These are phyloP conservation scores for Polytrichum commune DNA, from an alignment of 225 moss, liverwort and hornwort genomes.

Conservation along the genomic window DNA sequence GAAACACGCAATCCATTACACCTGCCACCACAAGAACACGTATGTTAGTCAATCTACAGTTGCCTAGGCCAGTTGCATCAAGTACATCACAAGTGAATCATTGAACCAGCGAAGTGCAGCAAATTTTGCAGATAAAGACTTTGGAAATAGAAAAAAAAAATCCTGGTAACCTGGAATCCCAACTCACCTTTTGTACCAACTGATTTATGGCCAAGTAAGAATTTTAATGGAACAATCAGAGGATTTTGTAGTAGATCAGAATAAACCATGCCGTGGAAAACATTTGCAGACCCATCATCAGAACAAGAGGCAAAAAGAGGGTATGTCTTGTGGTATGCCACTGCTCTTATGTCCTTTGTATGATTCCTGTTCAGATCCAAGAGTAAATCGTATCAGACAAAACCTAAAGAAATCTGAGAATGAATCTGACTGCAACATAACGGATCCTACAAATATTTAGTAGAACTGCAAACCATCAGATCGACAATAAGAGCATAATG, in stretches of 20 bases:
- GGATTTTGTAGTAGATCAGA: slow-evolving; percentile 97
- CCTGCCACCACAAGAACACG: slow-evolving; percentile 36
- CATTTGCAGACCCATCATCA: slow-evolving; percentile 88
- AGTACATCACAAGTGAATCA: background rate
- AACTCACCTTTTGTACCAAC: slow-evolving; percentile 50
- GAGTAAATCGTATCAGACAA: background rate
- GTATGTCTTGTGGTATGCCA: slow-evolving; percentile 78
- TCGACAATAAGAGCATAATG: too few species aligned
- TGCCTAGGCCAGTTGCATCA: background rate
- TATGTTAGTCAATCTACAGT: too few species aligned
- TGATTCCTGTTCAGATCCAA: slow-evolving; percentile 63
- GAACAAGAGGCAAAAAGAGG: slow-evolving; percentile 95
- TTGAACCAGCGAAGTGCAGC: background rate
- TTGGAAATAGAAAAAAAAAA: too few species aligned
- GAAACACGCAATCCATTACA: slow-evolving; percentile 81
- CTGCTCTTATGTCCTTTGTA: slow-evolving; percentile 73
- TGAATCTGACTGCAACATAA: too few species aligned
- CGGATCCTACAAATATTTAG: too few species aligned
- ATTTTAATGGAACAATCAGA: slow-evolving; percentile 91
- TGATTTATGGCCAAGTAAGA: slow-evolving; percentile 64
- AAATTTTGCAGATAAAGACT: background rate
- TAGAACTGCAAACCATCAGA: too few species aligned
- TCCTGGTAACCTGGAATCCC: too few species aligned
- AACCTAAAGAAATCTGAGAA: background rate
- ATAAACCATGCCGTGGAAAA: slow-evolving; percentile 98